Percentiles rank a stretch among this genome's conserved stretches.
Evolutionary conservation across 129 eudicot genomes (phyloP).

Genomic region (Ambrosia artemisiifolia): DNA sequence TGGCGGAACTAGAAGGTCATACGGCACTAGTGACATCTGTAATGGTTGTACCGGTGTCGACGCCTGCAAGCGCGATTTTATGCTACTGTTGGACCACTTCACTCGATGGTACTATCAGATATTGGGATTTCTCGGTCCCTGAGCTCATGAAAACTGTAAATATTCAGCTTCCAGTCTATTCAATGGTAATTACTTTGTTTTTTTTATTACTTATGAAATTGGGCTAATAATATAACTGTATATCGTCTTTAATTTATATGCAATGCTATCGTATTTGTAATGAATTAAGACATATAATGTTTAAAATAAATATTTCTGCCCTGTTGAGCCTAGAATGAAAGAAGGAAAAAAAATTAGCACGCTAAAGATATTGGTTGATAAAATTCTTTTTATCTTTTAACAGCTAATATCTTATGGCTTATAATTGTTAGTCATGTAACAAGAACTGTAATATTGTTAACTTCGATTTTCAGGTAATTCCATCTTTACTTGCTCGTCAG

Average conservation of each 20-base stretch:
- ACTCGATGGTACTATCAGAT: constrained; percentile 82
- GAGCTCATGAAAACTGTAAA: constrained; percentile 60
- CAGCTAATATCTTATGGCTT: not conserved
- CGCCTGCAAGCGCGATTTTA: constrained; percentile 48
- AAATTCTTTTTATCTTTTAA: not conserved
- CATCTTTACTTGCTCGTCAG: constrained; percentile 35
- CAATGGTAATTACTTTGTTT: constrained; percentile 52
- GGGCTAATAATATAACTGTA: not conserved
- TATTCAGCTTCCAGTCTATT: constrained; percentile 57
- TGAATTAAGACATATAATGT: not conserved
- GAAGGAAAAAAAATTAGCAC: not conserved
- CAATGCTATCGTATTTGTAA: not conserved
- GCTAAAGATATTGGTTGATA: not conserved
- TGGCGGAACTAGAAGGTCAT: constrained; percentile 83
- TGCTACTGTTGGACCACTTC: constrained; percentile 89
- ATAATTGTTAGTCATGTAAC: not conserved
- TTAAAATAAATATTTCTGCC: not conserved
- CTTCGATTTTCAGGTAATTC: constrained; percentile 54
- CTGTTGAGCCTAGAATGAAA: not conserved
- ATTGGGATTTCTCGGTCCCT: constrained; percentile 79
- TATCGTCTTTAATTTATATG: not conserved
- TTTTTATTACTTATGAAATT: not conserved
- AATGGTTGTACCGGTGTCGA: constrained; percentile 63
- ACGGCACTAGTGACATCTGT: constrained; percentile 73
- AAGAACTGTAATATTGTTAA: constrained; percentile 1